Percentiles rank a stretch among this genome's conserved stretches.
Conservation (phyloP, 306 rosid species). For the Oemleria cerasiformis region DNA sequence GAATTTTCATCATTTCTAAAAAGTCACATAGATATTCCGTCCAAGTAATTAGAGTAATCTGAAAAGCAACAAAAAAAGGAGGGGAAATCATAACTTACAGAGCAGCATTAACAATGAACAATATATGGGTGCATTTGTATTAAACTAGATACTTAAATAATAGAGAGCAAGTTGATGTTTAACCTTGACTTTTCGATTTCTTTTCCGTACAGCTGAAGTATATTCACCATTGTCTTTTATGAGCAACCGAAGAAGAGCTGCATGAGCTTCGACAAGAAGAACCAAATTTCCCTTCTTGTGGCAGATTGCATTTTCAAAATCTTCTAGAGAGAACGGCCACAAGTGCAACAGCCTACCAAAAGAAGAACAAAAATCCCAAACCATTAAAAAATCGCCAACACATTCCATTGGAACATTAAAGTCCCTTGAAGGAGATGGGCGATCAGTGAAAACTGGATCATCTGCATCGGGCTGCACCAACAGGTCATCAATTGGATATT, state of each 20-base stretch:
- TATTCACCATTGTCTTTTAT: conserved; percentile 52
- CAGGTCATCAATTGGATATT: conserved; percentile 91
- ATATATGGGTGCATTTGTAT: background rate
- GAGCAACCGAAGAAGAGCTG: conserved; percentile 78
- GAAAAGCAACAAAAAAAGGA: conserved; percentile 27
- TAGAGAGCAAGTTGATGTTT: conserved; percentile 3
- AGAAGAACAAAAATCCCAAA: conserved; percentile 87
- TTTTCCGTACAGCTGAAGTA: conserved; percentile 45
- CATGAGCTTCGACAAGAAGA: conserved; percentile 89
- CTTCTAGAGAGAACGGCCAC: conserved; percentile 78
- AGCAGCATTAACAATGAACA: background rate
- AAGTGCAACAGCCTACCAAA: conserved; percentile 65
- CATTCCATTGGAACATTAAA: conserved; percentile 68
- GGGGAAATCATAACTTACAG: background rate
- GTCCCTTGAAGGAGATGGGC: conserved; percentile 72
- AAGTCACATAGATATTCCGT: conserved; percentile 73
- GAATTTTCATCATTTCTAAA: conserved; percentile 67
- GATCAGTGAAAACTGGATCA: conserved; percentile 71
- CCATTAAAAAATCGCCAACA: conserved; percentile 80
- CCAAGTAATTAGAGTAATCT: conserved; percentile 87
- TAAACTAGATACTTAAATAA: conserved; percentile 3
- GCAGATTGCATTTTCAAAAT: conserved; percentile 81
- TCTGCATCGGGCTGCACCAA: conserved; percentile 71
- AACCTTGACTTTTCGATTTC: conserved; percentile 63
- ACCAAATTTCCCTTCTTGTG: conserved; percentile 68